These are phyloP conservation scores for Dryadomyces quercus-mongolicae DNA, from an alignment of 2,329 filamentous ascomycete genomes.

Conservation along the genomic window DNA sequence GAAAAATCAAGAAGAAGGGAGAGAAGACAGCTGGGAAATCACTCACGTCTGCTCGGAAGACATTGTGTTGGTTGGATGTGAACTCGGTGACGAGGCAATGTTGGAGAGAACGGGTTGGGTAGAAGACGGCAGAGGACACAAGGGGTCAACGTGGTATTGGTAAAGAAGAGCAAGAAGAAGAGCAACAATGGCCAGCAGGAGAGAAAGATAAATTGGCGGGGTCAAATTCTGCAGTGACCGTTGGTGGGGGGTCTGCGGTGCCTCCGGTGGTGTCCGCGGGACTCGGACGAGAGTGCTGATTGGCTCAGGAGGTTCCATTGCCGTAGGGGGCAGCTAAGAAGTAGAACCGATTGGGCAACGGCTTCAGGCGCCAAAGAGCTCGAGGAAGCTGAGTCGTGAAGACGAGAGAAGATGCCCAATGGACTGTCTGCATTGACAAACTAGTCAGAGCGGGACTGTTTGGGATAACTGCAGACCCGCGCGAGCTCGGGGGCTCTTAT, in stretches of 20 bases:
- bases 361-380: neutral
- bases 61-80: slow-evolving; percentile 38
- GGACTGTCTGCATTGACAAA: no score
- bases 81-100: slow-evolving; percentile 16
- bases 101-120: slow-evolving; percentile 11
- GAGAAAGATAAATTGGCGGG: slow-evolving; percentile 26
- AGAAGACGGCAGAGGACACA: slow-evolving; percentile 3
- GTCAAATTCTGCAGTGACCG: slow-evolving; percentile 22
- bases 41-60: slow-evolving; percentile 79
- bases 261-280: neutral
- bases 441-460: no score
- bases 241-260: slow-evolving; percentile 7
- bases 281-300: slow-evolving; percentile 1
- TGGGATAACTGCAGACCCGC: no score
- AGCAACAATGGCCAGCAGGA: slow-evolving; percentile 12
- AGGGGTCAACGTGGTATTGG: neutral
- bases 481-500: no score
- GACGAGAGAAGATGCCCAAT: neutral
- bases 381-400: neutral
- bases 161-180: slow-evolving; percentile 9
- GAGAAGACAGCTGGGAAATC: neutral
- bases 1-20: neutral
- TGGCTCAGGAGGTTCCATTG: slow-evolving; percentile 5
- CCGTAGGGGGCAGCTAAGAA: neutral
- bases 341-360: neutral